These are phyloP conservation scores for Biscutella laevigata DNA, from an alignment of 441 rosid genomes.

Conservation along the genomic window DNA sequence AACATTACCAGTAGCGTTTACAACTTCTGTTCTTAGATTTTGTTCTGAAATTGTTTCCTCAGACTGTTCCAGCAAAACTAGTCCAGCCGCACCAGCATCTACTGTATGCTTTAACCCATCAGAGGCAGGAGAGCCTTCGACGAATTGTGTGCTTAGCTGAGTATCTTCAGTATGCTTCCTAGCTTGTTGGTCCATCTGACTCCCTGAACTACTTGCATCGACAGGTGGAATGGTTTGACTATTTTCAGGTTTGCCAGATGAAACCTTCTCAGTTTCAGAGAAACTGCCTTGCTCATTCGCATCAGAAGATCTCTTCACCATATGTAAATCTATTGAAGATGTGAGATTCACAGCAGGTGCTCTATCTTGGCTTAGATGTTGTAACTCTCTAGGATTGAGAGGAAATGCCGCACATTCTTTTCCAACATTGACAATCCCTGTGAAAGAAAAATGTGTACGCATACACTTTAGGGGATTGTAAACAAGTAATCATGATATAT, in stretches of 20 bases:
- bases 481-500: constrained; percentile 13
- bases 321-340: constrained; percentile 27
- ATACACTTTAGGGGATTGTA: background rate
- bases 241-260: constrained; percentile 23
- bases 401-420: background rate
- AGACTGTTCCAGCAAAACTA: constrained; percentile 21
- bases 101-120: constrained; percentile 27
- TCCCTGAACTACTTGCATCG: constrained; percentile 32
- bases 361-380: constrained; percentile 24
- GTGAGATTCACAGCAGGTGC: constrained; percentile 15
- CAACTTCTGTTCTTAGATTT: constrained; percentile 27
- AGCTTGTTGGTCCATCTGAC: constrained; percentile 23
- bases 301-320: constrained; percentile 27
- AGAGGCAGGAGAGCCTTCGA: constrained; percentile 25
- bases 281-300: constrained; percentile 22
- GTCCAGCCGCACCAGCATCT: constrained; percentile 28
- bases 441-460: background rate
- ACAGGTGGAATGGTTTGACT: constrained; percentile 26
- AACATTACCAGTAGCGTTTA: constrained; percentile 42
- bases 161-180: constrained; percentile 22
- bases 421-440: constrained; percentile 25
- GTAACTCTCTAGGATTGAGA: constrained; percentile 16
- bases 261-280: constrained; percentile 26
- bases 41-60: constrained; percentile 27
- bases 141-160: constrained; percentile 23